Conservation (phyloP, 306 rosid species). For the Alnus glutinosa region DNA sequence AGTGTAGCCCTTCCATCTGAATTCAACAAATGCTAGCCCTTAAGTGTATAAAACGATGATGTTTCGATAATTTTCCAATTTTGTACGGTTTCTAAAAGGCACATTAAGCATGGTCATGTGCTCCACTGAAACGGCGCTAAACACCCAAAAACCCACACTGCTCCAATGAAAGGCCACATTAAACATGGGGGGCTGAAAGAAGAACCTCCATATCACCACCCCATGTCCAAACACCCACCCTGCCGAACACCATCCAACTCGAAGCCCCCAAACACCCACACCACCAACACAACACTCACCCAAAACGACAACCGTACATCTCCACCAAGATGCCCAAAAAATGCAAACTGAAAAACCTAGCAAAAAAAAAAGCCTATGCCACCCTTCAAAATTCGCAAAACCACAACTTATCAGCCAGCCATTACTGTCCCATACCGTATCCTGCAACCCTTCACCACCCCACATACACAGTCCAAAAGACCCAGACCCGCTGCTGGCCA, state of each 20-base stretch:
- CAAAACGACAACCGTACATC: background rate
- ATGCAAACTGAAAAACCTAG: no score
- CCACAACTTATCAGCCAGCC: no score
- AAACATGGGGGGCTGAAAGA: no score
- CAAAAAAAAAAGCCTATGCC: background rate
- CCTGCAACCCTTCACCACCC: background rate
- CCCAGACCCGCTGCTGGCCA: background rate
- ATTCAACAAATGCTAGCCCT: background rate
- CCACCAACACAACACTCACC: background rate
- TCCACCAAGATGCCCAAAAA: background rate
- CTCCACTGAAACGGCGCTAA: background rate
- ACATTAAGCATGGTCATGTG: background rate
- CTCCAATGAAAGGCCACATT: no score
- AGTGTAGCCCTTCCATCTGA: background rate
- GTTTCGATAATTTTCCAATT: no score
- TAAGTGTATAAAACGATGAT: background rate
- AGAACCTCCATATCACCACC: background rate
- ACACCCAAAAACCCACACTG: no score
- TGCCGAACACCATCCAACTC: background rate
- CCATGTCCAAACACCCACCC: background rate
- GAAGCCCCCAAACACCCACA: background rate
- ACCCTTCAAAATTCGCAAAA: no score
- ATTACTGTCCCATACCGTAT: no score
- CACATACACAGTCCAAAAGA: background rate
- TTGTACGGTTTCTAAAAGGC: background rate